Conservation (phyloP, 2,329 filamentous ascomycete genomes). For the Penicillium sp. region DNA sequence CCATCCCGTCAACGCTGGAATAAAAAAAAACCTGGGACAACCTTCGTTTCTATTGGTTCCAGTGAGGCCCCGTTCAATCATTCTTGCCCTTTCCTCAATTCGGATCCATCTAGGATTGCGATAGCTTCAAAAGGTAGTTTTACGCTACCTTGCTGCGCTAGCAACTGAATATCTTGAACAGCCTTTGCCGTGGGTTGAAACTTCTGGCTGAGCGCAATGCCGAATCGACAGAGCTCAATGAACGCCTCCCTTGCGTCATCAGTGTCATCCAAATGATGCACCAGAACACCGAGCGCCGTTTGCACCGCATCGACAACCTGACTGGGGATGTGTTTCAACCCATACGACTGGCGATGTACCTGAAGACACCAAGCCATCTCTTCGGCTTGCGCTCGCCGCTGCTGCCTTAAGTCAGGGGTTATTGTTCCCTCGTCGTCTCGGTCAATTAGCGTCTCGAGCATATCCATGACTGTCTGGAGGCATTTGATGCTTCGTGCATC, state of each 20-base stretch:
- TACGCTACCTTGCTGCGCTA: slow-evolving; percentile 14
- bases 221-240: slow-evolving; percentile 30
- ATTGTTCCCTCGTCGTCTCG: slow-evolving; percentile 15
- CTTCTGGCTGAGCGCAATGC: slow-evolving; percentile 27
- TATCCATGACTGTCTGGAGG: slow-evolving; percentile 27
- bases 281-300: slow-evolving; percentile 24
- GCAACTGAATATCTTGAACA: slow-evolving; percentile 24
- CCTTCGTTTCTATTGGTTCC: background rate
- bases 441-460: slow-evolving; percentile 28
- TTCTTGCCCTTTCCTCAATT: slow-evolving; percentile 1
- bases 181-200: slow-evolving; percentile 25
- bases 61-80: background rate
- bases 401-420: slow-evolving; percentile 13
- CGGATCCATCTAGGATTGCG: slow-evolving; percentile 22
- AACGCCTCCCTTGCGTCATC: slow-evolving; percentile 28
- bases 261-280: slow-evolving; percentile 21
- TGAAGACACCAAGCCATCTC: slow-evolving; percentile 31
- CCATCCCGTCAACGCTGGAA: background rate
- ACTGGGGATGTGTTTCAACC: slow-evolving; percentile 31
- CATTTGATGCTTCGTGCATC: slow-evolving; percentile 28
- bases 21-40: background rate
- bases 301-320: slow-evolving; percentile 29
- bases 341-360: slow-evolving; percentile 31
- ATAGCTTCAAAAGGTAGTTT: slow-evolving; percentile 26
- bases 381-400: slow-evolving; percentile 21